Percentiles rank a stretch among this genome's conserved stretches.
Conservation (phyloP, 1,284 basidiomycete genomes). For the Abortiporus biennis region DNA sequence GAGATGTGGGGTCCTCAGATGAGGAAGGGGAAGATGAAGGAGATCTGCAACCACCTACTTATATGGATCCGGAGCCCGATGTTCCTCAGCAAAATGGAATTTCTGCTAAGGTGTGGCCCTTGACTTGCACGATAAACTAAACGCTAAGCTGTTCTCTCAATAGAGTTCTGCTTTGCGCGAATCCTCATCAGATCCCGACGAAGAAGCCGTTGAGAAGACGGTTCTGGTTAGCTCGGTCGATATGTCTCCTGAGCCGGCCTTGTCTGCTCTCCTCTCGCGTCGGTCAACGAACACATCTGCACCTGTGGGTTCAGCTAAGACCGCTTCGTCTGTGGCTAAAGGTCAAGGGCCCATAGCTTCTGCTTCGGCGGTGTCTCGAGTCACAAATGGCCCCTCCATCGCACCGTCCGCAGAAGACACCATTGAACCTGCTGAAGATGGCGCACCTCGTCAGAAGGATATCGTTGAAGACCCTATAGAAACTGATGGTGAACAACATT, state of each 20-base stretch:
- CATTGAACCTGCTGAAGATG: slow-evolving; percentile 14
- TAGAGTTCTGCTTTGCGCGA: neutral
- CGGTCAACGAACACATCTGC: neutral
- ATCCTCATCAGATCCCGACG: neutral
- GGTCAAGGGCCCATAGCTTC: neutral
- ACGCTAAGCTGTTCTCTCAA: neutral
- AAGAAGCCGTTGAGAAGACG: neutral
- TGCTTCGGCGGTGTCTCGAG: neutral
- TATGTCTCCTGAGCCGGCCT: too few species aligned
- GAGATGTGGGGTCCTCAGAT: slow-evolving; percentile 18
- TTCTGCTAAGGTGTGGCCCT: too few species aligned
- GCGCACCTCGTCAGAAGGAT: neutral
- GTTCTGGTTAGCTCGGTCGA: too few species aligned
- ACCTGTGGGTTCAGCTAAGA: neutral
- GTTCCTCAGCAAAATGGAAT: neutral
- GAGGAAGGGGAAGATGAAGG: slow-evolving; percentile 17
- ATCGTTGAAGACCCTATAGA: slow-evolving; percentile 27
- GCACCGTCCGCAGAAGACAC: too few species aligned
- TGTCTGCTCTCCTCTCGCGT: too few species aligned
- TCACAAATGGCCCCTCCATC: slow-evolving; percentile 5
- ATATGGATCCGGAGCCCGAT: slow-evolving; percentile 17
- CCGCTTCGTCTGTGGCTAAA: neutral
- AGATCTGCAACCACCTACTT: slow-evolving; percentile 13
- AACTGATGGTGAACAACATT: slow-evolving; percentile 1
- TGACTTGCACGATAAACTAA: neutral